Base-by-base conservation (phyloP, 148 eudicot genomes). In the Arbutus unedo region DNA sequence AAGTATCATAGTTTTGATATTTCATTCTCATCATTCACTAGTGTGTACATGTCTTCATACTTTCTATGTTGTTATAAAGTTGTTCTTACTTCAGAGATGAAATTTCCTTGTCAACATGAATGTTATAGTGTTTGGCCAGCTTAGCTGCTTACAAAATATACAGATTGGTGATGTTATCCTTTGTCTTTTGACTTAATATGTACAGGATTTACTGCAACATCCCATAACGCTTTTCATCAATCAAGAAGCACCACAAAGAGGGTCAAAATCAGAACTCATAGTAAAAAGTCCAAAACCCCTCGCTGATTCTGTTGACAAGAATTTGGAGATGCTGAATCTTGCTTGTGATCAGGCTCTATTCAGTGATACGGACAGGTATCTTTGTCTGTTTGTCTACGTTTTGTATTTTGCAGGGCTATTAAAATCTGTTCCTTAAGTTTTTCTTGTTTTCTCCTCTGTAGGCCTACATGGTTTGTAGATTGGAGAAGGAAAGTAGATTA, bases 141-240 rank as follows among this genome's bases (percentile, higher is more conserved):
- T 16, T 25, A 66, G 44, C 70, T 25, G 44, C 71, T 31, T 31
- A 43, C 71, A 66, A 25, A 25, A 66, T 23, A 6, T 13, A 3
- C n/a, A 10, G 44, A 31, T 3, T 25, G 6, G 16, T 8, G 25
- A 80, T 50, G n/a, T 51, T 38, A 23, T 70, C 56, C 74, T 55
- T 70, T 23, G 13, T 55, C 47, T 77, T 19, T 21, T 38, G 70
- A 10, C 13, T 62, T 8, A 55, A 44, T 77, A 81, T 80, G 45
- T 80, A 68, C 88, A 96, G 99, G 97, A 91, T 81, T 81, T 86
- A 80, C 92, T 96, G 68, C 91, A 93, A 87, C 96, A 93, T 86
- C 98, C 98, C 15, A 86, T 91, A 77, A 87, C 89, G 87, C 90
- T 89, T 84, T 84, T 89, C 79, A 88, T 93, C 79, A 83, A 88